Evolutionary conservation across 208 protist species (phyloP).

Genomic region (Acanthamoeba sp.): DNA sequence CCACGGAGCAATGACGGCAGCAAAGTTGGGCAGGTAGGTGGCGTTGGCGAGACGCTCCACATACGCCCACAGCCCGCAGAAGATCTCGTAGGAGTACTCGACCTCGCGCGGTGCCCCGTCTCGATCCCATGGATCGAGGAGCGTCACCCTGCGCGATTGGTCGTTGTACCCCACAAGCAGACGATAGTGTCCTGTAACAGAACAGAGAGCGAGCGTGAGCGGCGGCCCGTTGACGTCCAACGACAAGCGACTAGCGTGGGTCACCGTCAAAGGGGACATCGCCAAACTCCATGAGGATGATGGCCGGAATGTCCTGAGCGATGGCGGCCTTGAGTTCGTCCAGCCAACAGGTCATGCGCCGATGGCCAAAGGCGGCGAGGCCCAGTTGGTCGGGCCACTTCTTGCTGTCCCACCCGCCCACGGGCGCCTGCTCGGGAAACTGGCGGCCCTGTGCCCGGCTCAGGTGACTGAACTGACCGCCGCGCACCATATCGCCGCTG

Average conservation of each 20-base stretch:
- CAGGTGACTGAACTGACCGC: neutral
- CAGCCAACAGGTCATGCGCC: neutral
- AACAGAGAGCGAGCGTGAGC: neutral
- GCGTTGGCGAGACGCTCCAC: neutral
- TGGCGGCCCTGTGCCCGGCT: neutral
- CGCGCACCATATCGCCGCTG: slow-evolving; percentile 21
- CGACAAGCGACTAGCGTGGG: neutral
- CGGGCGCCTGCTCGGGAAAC: slow-evolving; percentile 1
- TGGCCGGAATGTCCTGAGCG: neutral
- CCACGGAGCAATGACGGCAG: neutral
- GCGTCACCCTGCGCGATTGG: neutral
- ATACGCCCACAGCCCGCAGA: slow-evolving; percentile 20
- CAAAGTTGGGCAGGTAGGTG: slow-evolving; percentile 19
- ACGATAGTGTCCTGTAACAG: neutral
- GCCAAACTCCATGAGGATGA: neutral
- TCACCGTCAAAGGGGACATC: neutral
- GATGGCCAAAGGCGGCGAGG: neutral
- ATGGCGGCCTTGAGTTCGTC: slow-evolving; percentile 9
- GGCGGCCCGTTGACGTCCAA: neutral
- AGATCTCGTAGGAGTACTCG: slow-evolving; percentile 24
- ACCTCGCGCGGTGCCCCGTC: neutral
- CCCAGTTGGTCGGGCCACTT: neutral
- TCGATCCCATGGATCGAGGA: neutral
- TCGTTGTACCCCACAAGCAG: slow-evolving; percentile 1
- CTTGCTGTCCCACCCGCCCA: neutral